phyloP scores from a whole-genome alignment of 805 yeast genomes.

The Metschnikowia lachancei region DNA sequence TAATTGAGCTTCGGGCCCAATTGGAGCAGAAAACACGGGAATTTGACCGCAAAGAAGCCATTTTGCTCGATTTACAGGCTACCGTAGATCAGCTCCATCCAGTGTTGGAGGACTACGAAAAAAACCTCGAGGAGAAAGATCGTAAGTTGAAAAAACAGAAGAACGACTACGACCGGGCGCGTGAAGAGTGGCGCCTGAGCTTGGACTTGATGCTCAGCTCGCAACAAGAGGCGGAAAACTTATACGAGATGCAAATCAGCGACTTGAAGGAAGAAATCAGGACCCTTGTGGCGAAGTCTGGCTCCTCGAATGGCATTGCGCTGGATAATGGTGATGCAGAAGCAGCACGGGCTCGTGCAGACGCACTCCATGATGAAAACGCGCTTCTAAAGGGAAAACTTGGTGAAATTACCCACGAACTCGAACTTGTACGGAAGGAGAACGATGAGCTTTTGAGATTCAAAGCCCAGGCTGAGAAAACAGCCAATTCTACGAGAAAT shows the following conservation, averaged over 20 bases:
- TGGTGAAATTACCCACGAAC: neutral
- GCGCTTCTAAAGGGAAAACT: neutral
- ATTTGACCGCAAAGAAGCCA: constrained; percentile 43
- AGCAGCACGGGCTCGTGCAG: neutral
- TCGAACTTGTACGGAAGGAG: neutral
- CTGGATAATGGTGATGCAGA: too few relatives aligned
- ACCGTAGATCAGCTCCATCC: constrained; percentile 51
- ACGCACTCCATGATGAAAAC: constrained; percentile 3
- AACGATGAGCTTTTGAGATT: neutral
- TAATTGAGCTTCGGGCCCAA: constrained; percentile 10
- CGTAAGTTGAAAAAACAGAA: constrained; percentile 46
- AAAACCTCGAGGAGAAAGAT: constrained; percentile 44
- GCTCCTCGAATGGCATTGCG: neutral
- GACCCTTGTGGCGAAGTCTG: neutral
- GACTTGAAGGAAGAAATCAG: constrained; percentile 28
- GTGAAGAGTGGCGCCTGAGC: constrained; percentile 58
- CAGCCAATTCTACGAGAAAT: neutral
- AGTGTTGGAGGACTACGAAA: constrained; percentile 45
- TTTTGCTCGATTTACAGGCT: constrained; percentile 46
- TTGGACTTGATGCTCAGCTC: constrained; percentile 54
- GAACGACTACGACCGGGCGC: constrained; percentile 48
- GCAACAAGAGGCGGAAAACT: constrained; percentile 52
- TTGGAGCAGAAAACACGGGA: constrained; percentile 19
- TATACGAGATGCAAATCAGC: constrained; percentile 46
- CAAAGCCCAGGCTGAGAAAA: neutral